Evolutionary conservation across 768 basidiomycete species (phyloP), one percentile per base, ranked within the genome.

Genomic region (Solioccasus polychromus): DNA sequence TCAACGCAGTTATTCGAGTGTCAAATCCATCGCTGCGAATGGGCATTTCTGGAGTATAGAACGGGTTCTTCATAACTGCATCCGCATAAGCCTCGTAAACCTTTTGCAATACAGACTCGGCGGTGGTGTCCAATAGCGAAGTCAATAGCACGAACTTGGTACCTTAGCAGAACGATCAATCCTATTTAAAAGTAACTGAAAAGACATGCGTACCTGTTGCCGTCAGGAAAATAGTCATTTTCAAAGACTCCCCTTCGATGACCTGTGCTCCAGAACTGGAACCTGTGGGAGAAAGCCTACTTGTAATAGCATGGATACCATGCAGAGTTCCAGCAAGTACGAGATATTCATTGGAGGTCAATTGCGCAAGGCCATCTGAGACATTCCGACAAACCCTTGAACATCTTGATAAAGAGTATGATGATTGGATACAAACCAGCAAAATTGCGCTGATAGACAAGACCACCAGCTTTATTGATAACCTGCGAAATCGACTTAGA

Each of bases 1-100:
- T 74, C 37, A 91, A 67, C 8, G 78, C 61, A 9, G 75, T 69
- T 41, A 90, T 80, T 35, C 82, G 78, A 44, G 69, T 69, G 59
- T 98, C 95, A 60, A 98, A 98, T 15, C 80, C 82, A 55, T 92
- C 90, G 35, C 76, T 92, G 37, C 96, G 81, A 53, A 98, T 93
- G 2, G 96, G 96, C 95, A 98, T 99, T 65, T 98, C 96, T n/a
- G 88, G 89, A 5, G 92, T 95, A 66, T 98, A 92, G 68, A 99
- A 99, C 1, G 96, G 96, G 61, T 97, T 97, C 74, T 98, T 97
- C 91, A 97, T 95, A 44, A 93, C 93, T 1, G 88, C 83, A 61
- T 98, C 96, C 1, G 94, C 78, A 64, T 97, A 99, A 17, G 79
- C 81, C 64, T 97, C 92, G 67, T 98, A 98, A 37, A 92, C 83